These are phyloP conservation scores for Russula sp. DNA, from an alignment of 768 basidiomycete genomes.

Conservation along the genomic window DNA sequence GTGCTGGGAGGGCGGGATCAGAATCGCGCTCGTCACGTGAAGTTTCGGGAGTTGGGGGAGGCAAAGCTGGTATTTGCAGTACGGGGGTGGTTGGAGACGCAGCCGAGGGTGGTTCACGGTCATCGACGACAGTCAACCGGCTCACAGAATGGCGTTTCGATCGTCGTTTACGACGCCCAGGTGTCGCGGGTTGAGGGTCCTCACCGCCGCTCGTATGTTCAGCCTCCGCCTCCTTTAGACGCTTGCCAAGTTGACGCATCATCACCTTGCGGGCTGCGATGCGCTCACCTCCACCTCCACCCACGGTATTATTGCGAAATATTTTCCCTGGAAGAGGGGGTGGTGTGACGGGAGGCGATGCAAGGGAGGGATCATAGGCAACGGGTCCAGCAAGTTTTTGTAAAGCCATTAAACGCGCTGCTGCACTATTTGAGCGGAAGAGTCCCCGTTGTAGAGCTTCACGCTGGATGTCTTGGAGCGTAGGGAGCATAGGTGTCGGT, in stretches of 20 bases:
- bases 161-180: conserved; percentile 22
- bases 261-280: conserved; percentile 64
- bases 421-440: conserved; percentile 84
- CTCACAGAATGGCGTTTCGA: conserved; percentile 17
- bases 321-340: conserved; percentile 43
- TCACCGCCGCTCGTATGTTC: conserved; percentile 58
- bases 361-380: conserved; percentile 47
- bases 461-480: conserved; percentile 70
- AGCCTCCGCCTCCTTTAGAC: conserved; percentile 54
- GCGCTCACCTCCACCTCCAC: conserved; percentile 77
- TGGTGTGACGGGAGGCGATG: conserved; percentile 42
- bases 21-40: conserved; percentile 13
- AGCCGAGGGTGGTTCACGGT: conserved; percentile 28
- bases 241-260: conserved; percentile 55
- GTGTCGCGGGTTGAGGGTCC: conserved; percentile 31
- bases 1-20: conserved; percentile 1
- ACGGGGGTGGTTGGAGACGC: conserved; percentile 25
- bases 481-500: conserved; percentile 62
- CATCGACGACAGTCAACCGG: conserved; percentile 30
- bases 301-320: conserved; percentile 70
- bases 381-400: conserved; percentile 77
- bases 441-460: conserved; percentile 43
- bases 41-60: conserved; percentile 14
- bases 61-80: conserved; percentile 12
- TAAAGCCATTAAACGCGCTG: conserved; percentile 76